Evolutionary conservation across 768 basidiomycete species (phyloP), one percentile per base, ranked within the genome.

Genomic region (Leccinum uliginosum): DNA sequence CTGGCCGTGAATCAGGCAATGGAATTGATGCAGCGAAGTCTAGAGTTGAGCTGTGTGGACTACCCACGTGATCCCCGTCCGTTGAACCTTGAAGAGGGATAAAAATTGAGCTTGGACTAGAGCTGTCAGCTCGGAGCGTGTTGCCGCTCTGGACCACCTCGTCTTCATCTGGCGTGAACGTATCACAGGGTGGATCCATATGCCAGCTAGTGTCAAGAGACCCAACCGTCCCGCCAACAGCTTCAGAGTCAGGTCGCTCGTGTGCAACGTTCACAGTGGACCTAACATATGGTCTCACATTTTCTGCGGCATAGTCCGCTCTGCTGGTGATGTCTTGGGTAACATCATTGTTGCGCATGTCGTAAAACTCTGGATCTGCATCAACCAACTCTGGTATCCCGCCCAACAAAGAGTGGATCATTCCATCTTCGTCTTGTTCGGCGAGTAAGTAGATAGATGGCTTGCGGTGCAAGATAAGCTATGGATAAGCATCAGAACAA

Each of bases 391-490:
- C 74, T 0, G 87, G 86, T 24, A 90, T 66, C n/a, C 79, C 74
- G 46, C 81, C 86, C 17, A 92, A 75, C 10, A 91, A 63, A 3
- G 89, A 85, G 68, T 92, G 90, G 35, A 89, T 75, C 89, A 90
- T 91, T 24, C 90, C 87, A 3, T 89, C 89, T 60, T 91, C 89
- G 23, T 83, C 87, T 64, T 86, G 86, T 52, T 80, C 75, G 53
- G 84, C 78, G 19, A 96, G 72, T 26, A 72, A 67, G 53, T 78
- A 62, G 19, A 90, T 82, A 54, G 91, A 84, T 14, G 80, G 75
- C 68, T 89, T 92, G 56, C 91, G 82, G 6, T 81, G 74, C 10
- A 96, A 71, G 44, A 91, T 79, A 43, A 94, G 76, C 93, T 96
- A 66, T 1, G 58, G 19, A 46, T 2, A 8, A 6, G 23, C 11